These are phyloP conservation scores for Wickerhamomyces canadensis DNA, from an alignment of 805 yeast species.

Conservation along the genomic window DNA sequence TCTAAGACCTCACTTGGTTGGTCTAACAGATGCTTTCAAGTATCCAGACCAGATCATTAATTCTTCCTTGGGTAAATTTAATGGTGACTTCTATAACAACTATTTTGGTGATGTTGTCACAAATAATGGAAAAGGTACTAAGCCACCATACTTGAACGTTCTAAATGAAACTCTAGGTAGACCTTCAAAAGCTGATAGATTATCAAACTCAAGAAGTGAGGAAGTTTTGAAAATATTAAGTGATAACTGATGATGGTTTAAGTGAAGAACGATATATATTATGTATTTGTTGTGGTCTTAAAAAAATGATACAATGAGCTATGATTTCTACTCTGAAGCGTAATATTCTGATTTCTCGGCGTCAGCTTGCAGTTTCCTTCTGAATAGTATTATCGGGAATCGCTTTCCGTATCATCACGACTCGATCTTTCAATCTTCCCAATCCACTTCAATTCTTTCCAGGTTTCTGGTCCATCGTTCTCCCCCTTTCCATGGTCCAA, in stretches of 20 bases:
- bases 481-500: no score
- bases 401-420: no score
- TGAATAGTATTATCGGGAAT: no score
- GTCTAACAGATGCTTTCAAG: constrained; percentile 79
- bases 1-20: constrained; percentile 65
- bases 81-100: constrained; percentile 80
- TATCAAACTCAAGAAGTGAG: constrained; percentile 27
- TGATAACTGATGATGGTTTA: constrained; percentile 2
- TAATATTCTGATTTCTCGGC: no score
- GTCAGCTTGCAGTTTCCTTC: no score
- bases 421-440: no score
- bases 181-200: constrained; percentile 31
- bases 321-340: no score
- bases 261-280: no score
- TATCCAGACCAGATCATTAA: constrained; percentile 76
- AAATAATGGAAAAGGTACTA: constrained; percentile 40
- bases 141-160: constrained; percentile 45
- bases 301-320: no score
- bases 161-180: constrained; percentile 35
- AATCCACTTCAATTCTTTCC: no score
- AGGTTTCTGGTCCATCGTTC: no score
- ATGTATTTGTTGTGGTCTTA: no score
- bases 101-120: constrained; percentile 58
- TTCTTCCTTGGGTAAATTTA: constrained; percentile 73
- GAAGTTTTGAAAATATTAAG: constrained; percentile 28